phyloP scores from a whole-genome alignment of 2,329 filamentous ascomycete genomes.

The Sporothrix sp. region DNA sequence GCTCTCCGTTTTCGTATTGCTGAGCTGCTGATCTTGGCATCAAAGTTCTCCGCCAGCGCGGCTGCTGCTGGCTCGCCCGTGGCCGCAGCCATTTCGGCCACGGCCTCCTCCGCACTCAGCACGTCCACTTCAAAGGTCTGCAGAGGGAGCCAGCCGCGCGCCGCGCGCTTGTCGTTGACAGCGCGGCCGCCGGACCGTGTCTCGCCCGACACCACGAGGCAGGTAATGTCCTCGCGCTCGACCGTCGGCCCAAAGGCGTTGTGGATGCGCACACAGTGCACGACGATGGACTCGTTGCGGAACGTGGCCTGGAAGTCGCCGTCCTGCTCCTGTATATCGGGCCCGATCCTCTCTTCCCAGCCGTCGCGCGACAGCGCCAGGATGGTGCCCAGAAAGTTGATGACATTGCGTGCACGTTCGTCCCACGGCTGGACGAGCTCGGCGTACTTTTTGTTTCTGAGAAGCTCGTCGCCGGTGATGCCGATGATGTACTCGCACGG shows the following conservation, averaged over 20 bases:
- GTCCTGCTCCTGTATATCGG: slow-evolving; percentile 27
- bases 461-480: slow-evolving; percentile 76
- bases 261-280: slow-evolving; percentile 76
- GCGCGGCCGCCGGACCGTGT: slow-evolving; percentile 73
- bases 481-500: slow-evolving; percentile 63
- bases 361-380: slow-evolving; percentile 34
- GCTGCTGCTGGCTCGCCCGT: slow-evolving; percentile 18
- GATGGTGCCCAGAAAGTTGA: slow-evolving; percentile 63
- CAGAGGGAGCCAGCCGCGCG: slow-evolving; percentile 65
- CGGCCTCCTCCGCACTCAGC: slow-evolving; percentile 55
- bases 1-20: slow-evolving; percentile 55
- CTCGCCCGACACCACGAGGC: slow-evolving; percentile 78
- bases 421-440: slow-evolving; percentile 75
- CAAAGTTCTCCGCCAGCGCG: slow-evolving; percentile 55
- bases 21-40: slow-evolving; percentile 84
- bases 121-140: slow-evolving; percentile 86
- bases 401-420: slow-evolving; percentile 56
- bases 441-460: slow-evolving; percentile 82
- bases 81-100: slow-evolving; percentile 29
- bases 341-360: slow-evolving; percentile 34
- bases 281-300: slow-evolving; percentile 47
- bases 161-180: slow-evolving; percentile 72
- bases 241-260: slow-evolving; percentile 89
- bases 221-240: slow-evolving; percentile 66
- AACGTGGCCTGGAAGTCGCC: slow-evolving; percentile 47